Percentiles rank a stretch among this genome's conserved stretches.
Conservation (phyloP, 2,329 filamentous ascomycete species). For the Epichloe amarillans region DNA sequence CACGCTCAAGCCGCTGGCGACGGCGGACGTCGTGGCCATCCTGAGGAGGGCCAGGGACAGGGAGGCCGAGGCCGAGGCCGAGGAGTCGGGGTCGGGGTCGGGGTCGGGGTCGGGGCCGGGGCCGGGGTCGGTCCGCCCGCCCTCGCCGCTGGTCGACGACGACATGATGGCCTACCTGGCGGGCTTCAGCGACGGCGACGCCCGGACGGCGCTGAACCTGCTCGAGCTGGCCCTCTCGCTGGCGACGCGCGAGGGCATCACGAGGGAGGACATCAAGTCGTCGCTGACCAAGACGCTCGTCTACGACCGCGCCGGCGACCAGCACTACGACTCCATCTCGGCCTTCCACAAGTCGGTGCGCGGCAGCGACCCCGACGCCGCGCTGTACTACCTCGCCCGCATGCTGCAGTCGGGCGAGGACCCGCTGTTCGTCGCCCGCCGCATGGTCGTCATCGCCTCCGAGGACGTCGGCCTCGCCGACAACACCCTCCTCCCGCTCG, state of each 20-base stretch:
- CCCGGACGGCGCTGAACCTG: constrained; percentile 81
- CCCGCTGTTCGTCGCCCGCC: constrained; percentile 78
- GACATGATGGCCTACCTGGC: constrained; percentile 72
- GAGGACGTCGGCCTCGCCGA: constrained; percentile 91
- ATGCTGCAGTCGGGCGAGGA: constrained; percentile 96
- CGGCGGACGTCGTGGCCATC: constrained; percentile 60
- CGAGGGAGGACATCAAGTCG: constrained; percentile 64
- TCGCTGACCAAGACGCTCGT: constrained; percentile 84
- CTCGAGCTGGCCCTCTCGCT: constrained; percentile 80
- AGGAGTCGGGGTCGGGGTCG: constrained; percentile 36
- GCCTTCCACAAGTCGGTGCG: constrained; percentile 94
- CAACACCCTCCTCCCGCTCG: constrained; percentile 67
- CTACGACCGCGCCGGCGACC: constrained; percentile 88
- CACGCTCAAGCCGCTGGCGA: constrained; percentile 61
- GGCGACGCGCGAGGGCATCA: constrained; percentile 42
- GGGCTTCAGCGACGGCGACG: constrained; percentile 81
- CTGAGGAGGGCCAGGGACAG: constrained; percentile 61
- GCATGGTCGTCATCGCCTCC: constrained; percentile 87
- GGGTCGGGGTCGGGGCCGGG: too few relatives aligned
- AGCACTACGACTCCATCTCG: constrained; percentile 95
- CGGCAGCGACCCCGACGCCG: constrained; percentile 72
- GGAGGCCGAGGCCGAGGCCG: constrained; percentile 48
- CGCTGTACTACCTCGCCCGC: constrained; percentile 85
- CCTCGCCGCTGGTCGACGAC: constrained; percentile 53
- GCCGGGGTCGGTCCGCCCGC: constrained; percentile 11